Percentiles rank a stretch among this genome's conserved stretches.
phyloP scores from a whole-genome alignment of 2,329 filamentous ascomycete species.

The Biscogniauxia sp. region DNA sequence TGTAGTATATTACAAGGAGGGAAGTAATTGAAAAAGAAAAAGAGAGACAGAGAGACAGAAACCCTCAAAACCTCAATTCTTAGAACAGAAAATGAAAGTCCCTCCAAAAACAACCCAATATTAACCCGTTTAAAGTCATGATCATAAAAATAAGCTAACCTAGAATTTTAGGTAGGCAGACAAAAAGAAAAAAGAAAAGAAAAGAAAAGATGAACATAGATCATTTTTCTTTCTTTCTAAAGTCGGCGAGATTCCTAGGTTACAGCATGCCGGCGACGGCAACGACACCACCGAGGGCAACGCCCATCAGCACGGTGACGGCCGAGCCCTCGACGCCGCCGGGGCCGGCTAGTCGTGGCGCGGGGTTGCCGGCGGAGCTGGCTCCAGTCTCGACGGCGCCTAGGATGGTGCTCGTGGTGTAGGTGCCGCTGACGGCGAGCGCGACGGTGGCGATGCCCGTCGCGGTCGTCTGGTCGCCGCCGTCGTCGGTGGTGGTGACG shows the following conservation, averaged over 20 bases:
- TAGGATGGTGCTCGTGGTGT: conserved; percentile 31
- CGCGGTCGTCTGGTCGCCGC: conserved; percentile 29
- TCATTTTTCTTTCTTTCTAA: too few species aligned
- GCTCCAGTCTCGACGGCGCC: conserved; percentile 14
- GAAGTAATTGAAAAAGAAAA: too few species aligned
- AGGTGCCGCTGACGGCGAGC: conserved; percentile 33
- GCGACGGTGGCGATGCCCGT: conserved; percentile 29
- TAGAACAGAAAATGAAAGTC: too few species aligned
- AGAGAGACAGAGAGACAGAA: too few species aligned
- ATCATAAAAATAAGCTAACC: too few species aligned
- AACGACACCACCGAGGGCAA: conserved; percentile 28
- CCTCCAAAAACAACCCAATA: too few species aligned
- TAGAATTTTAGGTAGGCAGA: not conserved
- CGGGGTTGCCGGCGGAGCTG: conserved; percentile 14
- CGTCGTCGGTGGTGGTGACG: conserved; percentile 30
- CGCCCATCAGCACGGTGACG: conserved; percentile 28
- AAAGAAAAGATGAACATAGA: not conserved
- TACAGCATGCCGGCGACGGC: conserved; percentile 30
- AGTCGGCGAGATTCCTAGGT: not conserved
- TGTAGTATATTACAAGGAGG: too few species aligned
- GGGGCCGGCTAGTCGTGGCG: conserved; percentile 7
- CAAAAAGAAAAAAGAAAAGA: not conserved
- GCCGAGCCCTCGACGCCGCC: conserved; percentile 23
- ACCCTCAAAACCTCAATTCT: too few species aligned
- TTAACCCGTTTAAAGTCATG: too few species aligned